A percentile compares a stretch with the other conserved stretches of the same genome.
Evolutionary conservation across 1,284 basidiomycete genomes (phyloP).

Genomic region (Cystobasidium sp.): DNA sequence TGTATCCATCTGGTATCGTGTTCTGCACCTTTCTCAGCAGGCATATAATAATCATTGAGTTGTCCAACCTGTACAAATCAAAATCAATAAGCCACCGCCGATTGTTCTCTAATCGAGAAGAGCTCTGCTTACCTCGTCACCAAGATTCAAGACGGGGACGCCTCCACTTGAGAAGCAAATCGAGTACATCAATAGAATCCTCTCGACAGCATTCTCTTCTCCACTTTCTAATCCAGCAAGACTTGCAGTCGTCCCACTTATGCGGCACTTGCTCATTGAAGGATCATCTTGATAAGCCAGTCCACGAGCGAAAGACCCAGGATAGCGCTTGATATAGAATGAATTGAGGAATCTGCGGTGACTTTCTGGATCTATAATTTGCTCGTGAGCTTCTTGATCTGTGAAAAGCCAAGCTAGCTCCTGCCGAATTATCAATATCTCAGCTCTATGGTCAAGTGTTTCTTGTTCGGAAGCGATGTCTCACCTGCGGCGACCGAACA

Average conservation of each 20-base stretch:
- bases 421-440: neutral
- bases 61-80: no score
- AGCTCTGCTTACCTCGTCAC: constrained; percentile 45
- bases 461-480: neutral
- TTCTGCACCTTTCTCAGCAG: constrained; percentile 25
- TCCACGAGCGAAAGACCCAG: constrained; percentile 47
- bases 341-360: constrained; percentile 37
- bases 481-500: constrained; percentile 26
- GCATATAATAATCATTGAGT: constrained; percentile 46
- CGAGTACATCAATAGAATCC: constrained; percentile 45
- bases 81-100: no score
- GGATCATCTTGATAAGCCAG: constrained; percentile 45
- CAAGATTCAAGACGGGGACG: constrained; percentile 47
- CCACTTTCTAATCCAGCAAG: constrained; percentile 48
- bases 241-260: constrained; percentile 47
- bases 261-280: constrained; percentile 43
- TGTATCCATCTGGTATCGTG: constrained; percentile 48
- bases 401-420: constrained; percentile 31
- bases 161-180: constrained; percentile 48
- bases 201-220: constrained; percentile 46
- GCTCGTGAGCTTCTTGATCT: constrained; percentile 30
- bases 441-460: neutral
- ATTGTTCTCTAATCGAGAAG: no score
- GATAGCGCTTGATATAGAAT: constrained; percentile 47
- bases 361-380: constrained; percentile 11